A percentile compares a stretch with the other conserved stretches of the same genome.
phyloP scores from a whole-genome alignment of 352 stramenopile genomes.

The Globisporangium lucens region DNA sequence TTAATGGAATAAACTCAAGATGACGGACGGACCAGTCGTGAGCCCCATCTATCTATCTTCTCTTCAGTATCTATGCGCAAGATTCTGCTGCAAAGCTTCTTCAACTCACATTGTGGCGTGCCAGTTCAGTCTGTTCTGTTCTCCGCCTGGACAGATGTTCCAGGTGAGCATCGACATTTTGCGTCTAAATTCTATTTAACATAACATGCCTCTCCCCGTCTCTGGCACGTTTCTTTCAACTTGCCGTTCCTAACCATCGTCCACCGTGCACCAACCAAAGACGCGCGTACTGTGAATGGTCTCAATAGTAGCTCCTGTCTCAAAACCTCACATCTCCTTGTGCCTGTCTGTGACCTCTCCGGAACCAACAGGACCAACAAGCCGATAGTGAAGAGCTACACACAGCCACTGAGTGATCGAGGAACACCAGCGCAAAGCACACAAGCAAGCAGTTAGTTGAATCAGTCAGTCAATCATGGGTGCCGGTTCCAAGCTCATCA shows the following conservation, averaged over 20 bases:
- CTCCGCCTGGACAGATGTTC: not conserved
- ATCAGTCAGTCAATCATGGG: conserved; percentile 35
- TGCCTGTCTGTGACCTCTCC: conserved; percentile 5
- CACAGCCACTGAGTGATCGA: conserved; percentile 1
- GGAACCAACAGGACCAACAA: conserved; percentile 10
- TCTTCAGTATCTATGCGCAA: not conserved
- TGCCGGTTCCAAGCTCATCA: conserved; percentile 63
- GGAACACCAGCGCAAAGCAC: not conserved
- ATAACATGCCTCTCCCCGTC: not conserved
- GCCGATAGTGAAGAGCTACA: conserved; percentile 5
- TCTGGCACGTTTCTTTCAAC: not conserved
- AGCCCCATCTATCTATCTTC: not conserved
- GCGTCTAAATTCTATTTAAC: not conserved
- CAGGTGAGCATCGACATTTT: not conserved
- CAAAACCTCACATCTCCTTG: not conserved
- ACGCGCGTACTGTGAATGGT: not conserved
- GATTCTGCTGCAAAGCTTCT: not conserved
- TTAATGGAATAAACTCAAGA: not conserved
- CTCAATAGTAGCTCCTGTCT: conserved; percentile 3
- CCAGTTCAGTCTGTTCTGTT: not conserved
- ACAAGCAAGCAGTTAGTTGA: conserved; percentile 10
- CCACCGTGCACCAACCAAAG: conserved; percentile 47
- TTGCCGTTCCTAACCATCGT: conserved; percentile 13
- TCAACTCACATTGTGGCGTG: not conserved
- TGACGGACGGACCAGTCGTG: not conserved